These are phyloP conservation scores for Phyllosticta capitalensis DNA, from an alignment of 2,329 filamentous ascomycete genomes.

Conservation along the genomic window DNA sequence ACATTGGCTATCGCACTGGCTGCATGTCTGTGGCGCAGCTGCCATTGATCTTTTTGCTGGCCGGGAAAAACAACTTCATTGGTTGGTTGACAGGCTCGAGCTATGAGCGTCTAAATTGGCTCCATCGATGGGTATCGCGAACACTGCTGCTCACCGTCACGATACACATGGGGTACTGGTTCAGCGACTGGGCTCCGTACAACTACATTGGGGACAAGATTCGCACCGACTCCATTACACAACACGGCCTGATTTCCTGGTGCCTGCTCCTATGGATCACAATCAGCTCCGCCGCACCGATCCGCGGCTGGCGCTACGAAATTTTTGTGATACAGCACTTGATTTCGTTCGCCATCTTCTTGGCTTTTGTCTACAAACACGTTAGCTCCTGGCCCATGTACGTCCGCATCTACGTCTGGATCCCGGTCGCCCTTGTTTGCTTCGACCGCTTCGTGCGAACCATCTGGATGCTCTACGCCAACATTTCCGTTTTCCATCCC, in stretches of 20 bases:
- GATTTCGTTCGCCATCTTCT: slow-evolving; percentile 49
- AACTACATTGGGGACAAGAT: slow-evolving; percentile 52
- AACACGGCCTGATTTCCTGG: slow-evolving; percentile 60
- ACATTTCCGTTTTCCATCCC: slow-evolving; percentile 32
- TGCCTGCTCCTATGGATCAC: slow-evolving; percentile 56
- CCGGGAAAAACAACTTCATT: slow-evolving; percentile 49
- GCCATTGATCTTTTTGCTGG: slow-evolving; percentile 46
- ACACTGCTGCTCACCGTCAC: slow-evolving; percentile 60
- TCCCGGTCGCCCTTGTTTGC: slow-evolving; percentile 51
- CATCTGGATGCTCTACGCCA: slow-evolving; percentile 28
- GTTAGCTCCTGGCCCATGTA: slow-evolving; percentile 40
- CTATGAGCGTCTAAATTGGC: slow-evolving; percentile 63
- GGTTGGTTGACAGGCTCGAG: slow-evolving; percentile 53
- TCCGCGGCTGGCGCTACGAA: slow-evolving; percentile 59
- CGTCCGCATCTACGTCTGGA: slow-evolving; percentile 55
- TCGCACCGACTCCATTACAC: slow-evolving; percentile 52
- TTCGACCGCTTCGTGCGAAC: slow-evolving; percentile 51
- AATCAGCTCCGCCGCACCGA: slow-evolving; percentile 52
- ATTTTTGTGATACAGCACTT: slow-evolving; percentile 61
- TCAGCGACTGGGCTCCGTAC: slow-evolving; percentile 51
- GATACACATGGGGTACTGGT: slow-evolving; percentile 62
- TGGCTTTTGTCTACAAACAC: slow-evolving; percentile 56
- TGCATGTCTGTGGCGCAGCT: slow-evolving; percentile 45
- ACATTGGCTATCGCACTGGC: slow-evolving; percentile 47
- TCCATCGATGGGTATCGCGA: slow-evolving; percentile 63